These are phyloP conservation scores for Collybiopsis luxurians DNA, from an alignment of 768 basidiomycete species.

Conservation along the genomic window DNA sequence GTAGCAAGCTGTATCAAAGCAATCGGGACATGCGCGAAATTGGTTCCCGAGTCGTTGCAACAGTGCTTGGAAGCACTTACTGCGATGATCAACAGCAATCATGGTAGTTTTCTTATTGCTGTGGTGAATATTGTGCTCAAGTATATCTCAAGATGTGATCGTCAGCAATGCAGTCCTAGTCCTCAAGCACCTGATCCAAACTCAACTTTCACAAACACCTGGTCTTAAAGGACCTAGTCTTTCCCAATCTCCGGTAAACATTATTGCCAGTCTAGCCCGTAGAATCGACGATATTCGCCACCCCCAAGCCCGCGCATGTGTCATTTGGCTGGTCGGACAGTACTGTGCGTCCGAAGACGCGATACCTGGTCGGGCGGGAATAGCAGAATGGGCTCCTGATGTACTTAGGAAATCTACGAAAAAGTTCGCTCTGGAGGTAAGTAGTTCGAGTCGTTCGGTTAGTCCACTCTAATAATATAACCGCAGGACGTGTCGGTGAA, in stretches of 20 bases:
- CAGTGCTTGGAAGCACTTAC: constrained; percentile 78
- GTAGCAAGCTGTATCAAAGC: constrained; percentile 74
- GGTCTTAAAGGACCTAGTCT: constrained; percentile 22
- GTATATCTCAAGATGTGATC: constrained; percentile 52
- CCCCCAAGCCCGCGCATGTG: constrained; percentile 78
- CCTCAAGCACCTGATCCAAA: constrained; percentile 80
- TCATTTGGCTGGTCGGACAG: constrained; percentile 93
- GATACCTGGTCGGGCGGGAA: constrained; percentile 43
- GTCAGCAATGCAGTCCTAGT: constrained; percentile 83
- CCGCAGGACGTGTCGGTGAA: constrained; percentile 65
- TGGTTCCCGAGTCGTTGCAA: constrained; percentile 64
- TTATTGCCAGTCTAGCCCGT: constrained; percentile 78
- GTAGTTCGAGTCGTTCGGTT: constrained; percentile 10
- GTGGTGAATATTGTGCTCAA: neutral
- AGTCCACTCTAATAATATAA: constrained; percentile 3
- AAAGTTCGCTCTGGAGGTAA: constrained; percentile 69
- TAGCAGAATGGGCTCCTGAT: constrained; percentile 85
- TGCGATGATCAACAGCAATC: constrained; percentile 70
- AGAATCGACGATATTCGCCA: constrained; percentile 79
- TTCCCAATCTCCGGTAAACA: constrained; percentile 48
- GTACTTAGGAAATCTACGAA: constrained; percentile 79
- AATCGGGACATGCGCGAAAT: constrained; percentile 71
- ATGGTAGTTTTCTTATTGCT: constrained; percentile 48
- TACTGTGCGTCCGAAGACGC: constrained; percentile 51
- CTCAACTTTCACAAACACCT: constrained; percentile 41